Conservation (phyloP, 208 protist genomes). For the Acanthamoeba sp. region DNA sequence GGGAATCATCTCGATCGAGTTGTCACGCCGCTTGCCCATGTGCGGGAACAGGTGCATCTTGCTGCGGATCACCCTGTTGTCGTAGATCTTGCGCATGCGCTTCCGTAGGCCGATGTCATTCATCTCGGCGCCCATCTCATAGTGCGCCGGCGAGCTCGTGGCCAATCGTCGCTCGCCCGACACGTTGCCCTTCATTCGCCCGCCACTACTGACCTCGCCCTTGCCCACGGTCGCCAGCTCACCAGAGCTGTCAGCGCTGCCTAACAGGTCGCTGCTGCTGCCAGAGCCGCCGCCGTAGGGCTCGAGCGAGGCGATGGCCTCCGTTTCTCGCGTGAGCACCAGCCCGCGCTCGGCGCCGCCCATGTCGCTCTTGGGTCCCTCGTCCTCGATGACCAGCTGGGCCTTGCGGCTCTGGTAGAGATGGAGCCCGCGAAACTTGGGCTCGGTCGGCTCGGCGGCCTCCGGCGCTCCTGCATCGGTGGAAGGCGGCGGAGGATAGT, state of each 20-base stretch:
- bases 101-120: background rate
- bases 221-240: background rate
- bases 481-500: background rate
- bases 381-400: constrained; percentile 20
- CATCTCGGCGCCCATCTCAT: background rate
- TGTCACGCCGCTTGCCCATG: background rate
- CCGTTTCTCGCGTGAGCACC: background rate
- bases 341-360: constrained; percentile 44
- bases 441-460: background rate
- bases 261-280: background rate
- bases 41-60: background rate
- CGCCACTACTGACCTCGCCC: background rate
- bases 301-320: background rate
- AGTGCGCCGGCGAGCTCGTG: background rate
- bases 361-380: constrained; percentile 18
- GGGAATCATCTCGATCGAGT: background rate
- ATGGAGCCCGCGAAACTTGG: background rate
- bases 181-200: background rate
- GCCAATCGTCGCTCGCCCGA: background rate
- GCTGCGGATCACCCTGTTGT: background rate
- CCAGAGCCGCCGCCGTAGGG: background rate
- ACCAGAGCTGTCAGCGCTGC: background rate
- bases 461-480: background rate
- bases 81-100: background rate
- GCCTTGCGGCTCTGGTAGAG: constrained; percentile 27